A percentile compares a stretch with the other conserved stretches of the same genome.
Conservation (phyloP, 208 protist species). For the Acanthamoeba healyi region DNA sequence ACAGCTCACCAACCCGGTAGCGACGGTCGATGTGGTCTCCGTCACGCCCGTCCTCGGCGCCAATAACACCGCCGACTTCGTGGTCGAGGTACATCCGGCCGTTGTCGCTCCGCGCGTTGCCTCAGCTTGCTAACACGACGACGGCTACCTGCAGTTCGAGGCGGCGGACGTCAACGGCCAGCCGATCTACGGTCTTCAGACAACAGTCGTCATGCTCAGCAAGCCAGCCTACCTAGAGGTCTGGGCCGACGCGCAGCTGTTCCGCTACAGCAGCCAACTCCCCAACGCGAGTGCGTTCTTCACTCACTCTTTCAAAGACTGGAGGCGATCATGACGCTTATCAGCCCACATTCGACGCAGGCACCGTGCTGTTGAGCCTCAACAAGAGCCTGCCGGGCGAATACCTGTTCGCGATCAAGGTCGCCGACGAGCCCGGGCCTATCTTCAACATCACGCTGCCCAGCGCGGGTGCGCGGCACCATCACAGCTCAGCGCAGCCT, state of each 20-base stretch:
- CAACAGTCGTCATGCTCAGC: not conserved
- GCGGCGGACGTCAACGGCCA: not conserved
- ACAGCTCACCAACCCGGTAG: constrained; percentile 36
- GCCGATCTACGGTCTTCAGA: not conserved
- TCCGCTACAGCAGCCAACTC: not conserved
- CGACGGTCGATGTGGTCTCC: not conserved
- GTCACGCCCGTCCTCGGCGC: not conserved
- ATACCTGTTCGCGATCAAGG: not conserved
- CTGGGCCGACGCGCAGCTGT: not conserved
- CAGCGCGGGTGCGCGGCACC: not conserved
- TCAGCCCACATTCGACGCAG: not conserved
- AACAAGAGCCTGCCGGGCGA: not conserved
- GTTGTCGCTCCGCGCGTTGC: too few relatives aligned
- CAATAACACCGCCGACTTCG: not conserved
- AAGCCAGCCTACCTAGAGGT: not conserved
- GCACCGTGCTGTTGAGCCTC: not conserved
- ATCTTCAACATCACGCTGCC: not conserved
- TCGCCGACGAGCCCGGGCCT: not conserved
- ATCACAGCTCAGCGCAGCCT: too few relatives aligned
- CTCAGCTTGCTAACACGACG: not conserved
- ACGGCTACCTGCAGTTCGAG: not conserved
- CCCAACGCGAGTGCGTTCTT: not conserved
- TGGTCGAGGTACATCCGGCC: not conserved
- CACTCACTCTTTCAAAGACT: not conserved
- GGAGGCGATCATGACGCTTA: not conserved